Evolutionary conservation across 352 stramenopile species (phyloP), one percentile per base, ranked within the genome.

Genomic region (Globisporangium yorkense): DNA sequence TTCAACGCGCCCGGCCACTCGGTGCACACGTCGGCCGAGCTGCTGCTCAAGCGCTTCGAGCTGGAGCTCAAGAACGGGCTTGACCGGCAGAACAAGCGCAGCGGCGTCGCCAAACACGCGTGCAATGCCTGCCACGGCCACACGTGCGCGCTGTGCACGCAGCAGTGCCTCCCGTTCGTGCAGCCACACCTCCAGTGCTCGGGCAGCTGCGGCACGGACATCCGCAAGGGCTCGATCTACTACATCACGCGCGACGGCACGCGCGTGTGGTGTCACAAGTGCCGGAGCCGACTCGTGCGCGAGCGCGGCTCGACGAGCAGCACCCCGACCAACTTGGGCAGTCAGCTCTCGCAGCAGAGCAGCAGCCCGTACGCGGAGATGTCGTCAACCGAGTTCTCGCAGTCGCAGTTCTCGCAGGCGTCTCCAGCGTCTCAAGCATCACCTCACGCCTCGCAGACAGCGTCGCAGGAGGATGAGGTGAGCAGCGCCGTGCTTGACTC

Each of bases 1-100:
- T 97, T 96, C 65, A 97, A 97, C 53, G 72, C 73, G 2, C 59
- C 72, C 15, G 73, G 66, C 6, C 84, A 95, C 67, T 92, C 84
- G 54, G 80, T 96, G 8, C 79, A 96, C 59, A 62, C 88, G 6
- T 72, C 86, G 55, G 84, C 88, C 2, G 57, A 74, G 29, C 61
- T 87, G 9, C 63, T 96, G 47, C 56, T 92, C 15, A 65, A 67
- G 9, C 56, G 70, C 5, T 96, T 96, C 46, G 84, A 96, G 10
- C 68, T 81, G 40, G 61, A 72, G 29, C 75, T 88, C 41, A 74
- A 65, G 31, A 62, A 57, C 9, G 76, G 75, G 15, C 48, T 71
- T 46, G 72, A 84, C 44, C 71, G 77, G 24, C 56, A 67, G 37
- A 39, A 65, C 4, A 88, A 91, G 45, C 63, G 75, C 12, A 80